Evolutionary conservation across 2,329 filamentous ascomycete genomes (phyloP).

Genomic region (Alternaria sp.): DNA sequence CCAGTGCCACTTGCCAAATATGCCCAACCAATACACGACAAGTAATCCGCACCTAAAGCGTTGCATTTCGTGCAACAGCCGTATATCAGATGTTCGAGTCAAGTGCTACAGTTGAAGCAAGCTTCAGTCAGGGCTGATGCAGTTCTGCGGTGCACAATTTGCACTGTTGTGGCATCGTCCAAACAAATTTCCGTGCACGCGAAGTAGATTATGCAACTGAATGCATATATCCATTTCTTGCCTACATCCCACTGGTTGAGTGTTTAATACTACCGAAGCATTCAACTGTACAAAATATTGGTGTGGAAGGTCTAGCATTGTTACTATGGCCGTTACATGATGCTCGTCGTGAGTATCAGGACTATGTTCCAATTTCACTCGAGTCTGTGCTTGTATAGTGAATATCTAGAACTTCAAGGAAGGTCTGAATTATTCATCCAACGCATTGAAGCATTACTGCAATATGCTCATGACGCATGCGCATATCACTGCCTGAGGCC

Average conservation of each 20-base stretch:
- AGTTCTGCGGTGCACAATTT: neutral
- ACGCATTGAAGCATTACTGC: neutral
- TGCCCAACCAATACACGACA: conserved; percentile 5
- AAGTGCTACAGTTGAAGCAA: conserved; percentile 1
- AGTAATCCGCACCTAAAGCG: neutral
- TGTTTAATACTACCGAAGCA: neutral
- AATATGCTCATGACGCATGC: neutral
- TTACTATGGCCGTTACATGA: neutral
- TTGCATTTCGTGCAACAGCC: neutral
- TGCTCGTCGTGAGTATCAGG: neutral
- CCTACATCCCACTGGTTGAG: neutral
- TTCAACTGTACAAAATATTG: neutral
- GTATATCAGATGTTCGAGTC: neutral
- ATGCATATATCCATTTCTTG: neutral
- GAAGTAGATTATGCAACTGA: conserved; percentile 1
- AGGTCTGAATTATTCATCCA: neutral
- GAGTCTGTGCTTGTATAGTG: neutral
- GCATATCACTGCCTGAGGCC: neutral
- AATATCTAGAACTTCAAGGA: neutral
- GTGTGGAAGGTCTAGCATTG: neutral
- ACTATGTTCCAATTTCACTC: neutral
- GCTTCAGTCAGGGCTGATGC: neutral
- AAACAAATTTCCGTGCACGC: conserved; percentile 4
- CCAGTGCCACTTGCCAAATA: neutral
- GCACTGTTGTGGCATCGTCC: conserved; percentile 1